Base-by-base conservation (phyloP, 1,284 basidiomycete genomes). In the Malassezia vespertilionis region DNA sequence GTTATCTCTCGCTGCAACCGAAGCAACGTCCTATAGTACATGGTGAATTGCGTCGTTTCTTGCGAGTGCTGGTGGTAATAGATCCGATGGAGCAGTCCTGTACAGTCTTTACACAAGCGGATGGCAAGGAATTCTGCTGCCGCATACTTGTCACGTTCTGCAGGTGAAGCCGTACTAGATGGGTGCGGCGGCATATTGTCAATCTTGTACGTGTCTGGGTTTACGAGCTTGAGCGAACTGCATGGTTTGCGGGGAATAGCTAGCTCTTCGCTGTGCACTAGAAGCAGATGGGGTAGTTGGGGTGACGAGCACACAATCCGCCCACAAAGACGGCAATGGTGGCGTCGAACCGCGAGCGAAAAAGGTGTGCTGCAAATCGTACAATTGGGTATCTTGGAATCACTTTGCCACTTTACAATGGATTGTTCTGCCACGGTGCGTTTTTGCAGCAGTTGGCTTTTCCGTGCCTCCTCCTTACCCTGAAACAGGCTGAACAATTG, bases 331-430 rank as follows among this genome's bases (percentile, higher is more conserved):
- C 93, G 81, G 71, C 91, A 97, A 68, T 97, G 91, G 61, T 97
- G 91, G 73, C 93, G 93, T 14, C 91, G 81, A 52, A 88, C 91
- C 0, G 86, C 85, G 1, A 97, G 73, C 1, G 85, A 82, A 68
- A 97, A 97, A 0, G 82, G 78, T 0, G 85, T 78, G 26, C 82
- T 84, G 79, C 91, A 97, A 53, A 90, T 75, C 1, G 84, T 82
- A 74, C 90, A 96, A 45, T 80, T 80, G 24, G 78, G 79, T 0
- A 81, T 84, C 9, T 76, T 69, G 0, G 77, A 74, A 64, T 95
- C 91, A 30, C 84, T 81, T 69, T 95, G 81, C 91, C 91, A 97
- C 11, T 88, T 87, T 3, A 95, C 88, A 58, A 97, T 90, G 26
- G 77, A 76, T 72, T 95, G 89, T 71, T 97, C 91, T 1, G 60